Conservation (phyloP, 371 early-diverging fungal genomes). For the Paramicrosporidium saccamoebae region DNA sequence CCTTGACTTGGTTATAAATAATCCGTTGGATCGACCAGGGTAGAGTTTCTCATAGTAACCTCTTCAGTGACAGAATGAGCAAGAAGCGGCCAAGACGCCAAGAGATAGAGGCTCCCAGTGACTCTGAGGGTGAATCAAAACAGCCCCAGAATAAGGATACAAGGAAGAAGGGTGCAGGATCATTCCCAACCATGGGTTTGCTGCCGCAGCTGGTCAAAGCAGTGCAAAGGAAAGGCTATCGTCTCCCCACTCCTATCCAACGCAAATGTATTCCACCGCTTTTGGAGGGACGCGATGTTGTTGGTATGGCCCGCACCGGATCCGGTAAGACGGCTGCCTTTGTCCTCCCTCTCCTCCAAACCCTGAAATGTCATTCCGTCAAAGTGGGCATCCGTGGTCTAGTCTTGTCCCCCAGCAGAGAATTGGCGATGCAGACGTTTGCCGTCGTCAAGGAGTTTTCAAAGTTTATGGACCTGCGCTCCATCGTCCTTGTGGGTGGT, state of each 20-base stretch:
- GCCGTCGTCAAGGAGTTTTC: constrained; percentile 59
- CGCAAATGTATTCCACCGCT: constrained; percentile 75
- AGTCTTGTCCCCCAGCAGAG: constrained; percentile 68
- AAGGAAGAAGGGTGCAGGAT: constrained; percentile 70
- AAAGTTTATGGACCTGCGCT: constrained; percentile 61
- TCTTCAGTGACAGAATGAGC: too few relatives aligned
- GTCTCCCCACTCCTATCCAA: constrained; percentile 94
- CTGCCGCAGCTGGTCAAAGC: constrained; percentile 21
- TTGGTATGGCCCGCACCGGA: constrained; percentile 93
- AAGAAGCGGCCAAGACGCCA: too few relatives aligned
- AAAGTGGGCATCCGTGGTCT: constrained; percentile 48
- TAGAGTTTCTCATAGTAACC: too few relatives aligned
- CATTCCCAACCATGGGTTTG: constrained; percentile 82
- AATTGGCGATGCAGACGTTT: constrained; percentile 83
- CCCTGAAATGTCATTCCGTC: neutral
- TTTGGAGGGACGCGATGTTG: constrained; percentile 62
- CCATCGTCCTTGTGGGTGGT: constrained; percentile 75
- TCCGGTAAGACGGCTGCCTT: constrained; percentile 95
- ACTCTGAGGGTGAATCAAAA: too few relatives aligned
- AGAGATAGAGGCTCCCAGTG: too few relatives aligned
- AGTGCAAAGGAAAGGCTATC: constrained; percentile 59
- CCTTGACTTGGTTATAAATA: too few relatives aligned
- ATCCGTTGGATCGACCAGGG: too few relatives aligned
- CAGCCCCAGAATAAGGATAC: constrained; percentile 19
- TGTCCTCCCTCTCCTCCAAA: constrained; percentile 57